Evolutionary conservation across 805 yeast species (phyloP), one percentile per base, ranked within the genome.

Genomic region (Zygotorulaspora chibaensis): DNA sequence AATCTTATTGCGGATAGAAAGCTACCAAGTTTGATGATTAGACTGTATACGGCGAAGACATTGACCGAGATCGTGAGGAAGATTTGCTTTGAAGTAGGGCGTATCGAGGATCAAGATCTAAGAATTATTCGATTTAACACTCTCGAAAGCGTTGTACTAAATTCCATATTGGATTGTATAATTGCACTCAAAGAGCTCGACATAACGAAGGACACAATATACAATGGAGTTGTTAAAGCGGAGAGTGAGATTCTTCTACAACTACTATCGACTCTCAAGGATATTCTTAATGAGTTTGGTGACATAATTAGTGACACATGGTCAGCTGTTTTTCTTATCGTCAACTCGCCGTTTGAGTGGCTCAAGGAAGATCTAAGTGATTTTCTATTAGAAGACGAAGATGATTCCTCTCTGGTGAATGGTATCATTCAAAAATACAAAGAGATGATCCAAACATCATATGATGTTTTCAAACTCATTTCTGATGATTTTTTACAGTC

Each of bases 401-500:
- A 59, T 25, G 60, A 61, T 30, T 50, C 62, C 6, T 55, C 64
- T 11, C 53, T 67, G 42, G 66, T 72, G 2, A 47, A 53, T 18
- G 58, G 57, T 1, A 65, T 77, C 20, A 60, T 59, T 15, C 81
- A 77, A 13, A 80, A 79, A 47, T 67, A 76, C 20, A 65, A 68
- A 17, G 72, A 73, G 3, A 72, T 87, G 61, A 31, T 70, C 79
- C 50, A 80, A 78, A 52, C 76, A 0, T 80, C 96, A 0, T 93
- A 88, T 67, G 90, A 83, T 45, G 84, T 93, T 0, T 71, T 91
- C 51, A 90, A 87, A 59, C 73, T 90, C 43, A 80, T 91, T 16
- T 73, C 95, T 49, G 95, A 88, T 58, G 97, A 91, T 59, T 88
- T 91, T 57, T 65, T 93, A 39, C 81, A 79, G 33, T 71, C 81